Base-by-base conservation (phyloP, 305 asterid genomes). In the Plantago lanceolata region DNA sequence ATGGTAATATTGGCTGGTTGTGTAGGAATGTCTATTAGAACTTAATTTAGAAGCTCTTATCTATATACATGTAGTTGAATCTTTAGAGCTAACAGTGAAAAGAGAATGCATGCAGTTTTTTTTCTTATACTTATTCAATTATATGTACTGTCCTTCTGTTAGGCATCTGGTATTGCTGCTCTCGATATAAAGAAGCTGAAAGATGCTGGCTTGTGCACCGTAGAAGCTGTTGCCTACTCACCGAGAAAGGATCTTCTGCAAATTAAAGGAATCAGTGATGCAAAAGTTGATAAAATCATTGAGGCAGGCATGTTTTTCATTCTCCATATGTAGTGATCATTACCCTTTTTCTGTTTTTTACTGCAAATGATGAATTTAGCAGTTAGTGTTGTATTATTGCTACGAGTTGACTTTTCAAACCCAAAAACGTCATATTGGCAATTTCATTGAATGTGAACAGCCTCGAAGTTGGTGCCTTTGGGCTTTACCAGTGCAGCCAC, bases 191-290 rank as follows among this genome's bases (percentile, higher is more conserved):
- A 89, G 75, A 93, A 93, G 81, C 96, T 93, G 48, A 89, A 81
- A 77, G 97, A 93, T 68, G 95, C 96, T 6, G 96, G 98, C 57
- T 68, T 89, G 68, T 89, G 95, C 84, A 87, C 98, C 11, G 96
- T 92, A 21, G 98, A 92, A 72, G 76, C 98, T 28, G 98, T 89
- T 55, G 89, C 78, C 48, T 92, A 84, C 76, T 76, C 98, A 54
- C 98, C 98, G 19, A 84, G 98, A 73, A 92, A 89, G 83, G 97
- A 92, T 61, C 96, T 92, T 76, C 76, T 92, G 73, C 90, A 73
- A 67, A 89, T 92, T 48, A 92, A 92, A 78, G 97, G 98, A 74
- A 87, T 92, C 11, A 92, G 98, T 68, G 98, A 92, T 70, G 95
- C 98, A 48, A 92, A 89, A 84, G 98, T 87, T 16, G 98, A 92